These are phyloP conservation scores for Acer yangbiense DNA, from an alignment of 345 rosid species.

Conservation along the genomic window DNA sequence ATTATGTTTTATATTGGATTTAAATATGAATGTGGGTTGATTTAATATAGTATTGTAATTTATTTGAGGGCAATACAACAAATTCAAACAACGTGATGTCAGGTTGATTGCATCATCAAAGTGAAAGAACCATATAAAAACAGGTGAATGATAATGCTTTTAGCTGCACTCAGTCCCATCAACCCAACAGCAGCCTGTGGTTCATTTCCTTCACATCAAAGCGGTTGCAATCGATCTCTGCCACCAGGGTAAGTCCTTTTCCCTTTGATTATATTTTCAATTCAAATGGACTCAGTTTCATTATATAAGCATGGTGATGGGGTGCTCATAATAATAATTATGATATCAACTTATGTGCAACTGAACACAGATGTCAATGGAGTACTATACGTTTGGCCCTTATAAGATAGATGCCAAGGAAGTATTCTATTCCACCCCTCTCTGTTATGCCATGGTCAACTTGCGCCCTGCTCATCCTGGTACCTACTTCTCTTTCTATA, in stretches of 20 bases:
- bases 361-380: slow-evolving; percentile 31
- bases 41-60: neutral
- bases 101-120: neutral
- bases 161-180: neutral
- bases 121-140: neutral
- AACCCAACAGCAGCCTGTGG: slow-evolving; percentile 2
- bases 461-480: slow-evolving; percentile 89
- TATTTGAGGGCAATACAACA: neutral
- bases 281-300: neutral
- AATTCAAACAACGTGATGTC: neutral
- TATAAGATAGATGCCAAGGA: slow-evolving; percentile 69
- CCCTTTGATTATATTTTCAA: neutral
- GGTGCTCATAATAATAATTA: too few species aligned
- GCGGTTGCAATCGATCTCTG: slow-evolving; percentile 5
- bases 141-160: neutral
- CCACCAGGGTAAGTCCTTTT: slow-evolving; percentile 20
- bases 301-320: neutral
- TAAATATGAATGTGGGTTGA: too few species aligned
- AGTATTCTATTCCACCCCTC: slow-evolving; percentile 69
- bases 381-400: slow-evolving; percentile 63
- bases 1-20: too few species aligned
- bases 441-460: slow-evolving; percentile 87
- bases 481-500: slow-evolving; percentile 38
- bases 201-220: slow-evolving; percentile 8
- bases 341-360: neutral